These are phyloP conservation scores for Sanguinoderma infundibulare DNA, from an alignment of 1,284 basidiomycete genomes.

Conservation along the genomic window DNA sequence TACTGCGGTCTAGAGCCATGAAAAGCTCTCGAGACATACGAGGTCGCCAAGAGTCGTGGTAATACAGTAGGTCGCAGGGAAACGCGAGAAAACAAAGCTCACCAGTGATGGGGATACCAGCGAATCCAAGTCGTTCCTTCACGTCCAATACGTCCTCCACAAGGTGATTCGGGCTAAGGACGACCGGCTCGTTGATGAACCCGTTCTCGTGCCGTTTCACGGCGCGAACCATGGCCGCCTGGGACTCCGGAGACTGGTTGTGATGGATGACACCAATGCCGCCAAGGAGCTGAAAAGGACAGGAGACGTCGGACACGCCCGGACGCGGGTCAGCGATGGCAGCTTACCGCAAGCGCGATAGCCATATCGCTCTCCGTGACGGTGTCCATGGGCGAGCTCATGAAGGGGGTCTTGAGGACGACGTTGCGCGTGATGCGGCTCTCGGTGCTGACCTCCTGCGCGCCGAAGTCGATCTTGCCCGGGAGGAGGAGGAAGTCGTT, in stretches of 20 bases:
- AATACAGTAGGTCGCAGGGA: no score
- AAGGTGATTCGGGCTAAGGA: constrained; percentile 76
- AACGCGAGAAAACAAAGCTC: constrained; percentile 41
- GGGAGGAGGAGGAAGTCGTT: constrained; percentile 94
- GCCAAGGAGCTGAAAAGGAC: constrained; percentile 74
- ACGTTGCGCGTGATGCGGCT: constrained; percentile 92
- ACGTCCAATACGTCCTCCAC: constrained; percentile 94
- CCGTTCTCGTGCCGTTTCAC: constrained; percentile 99
- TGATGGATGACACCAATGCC: constrained; percentile 99
- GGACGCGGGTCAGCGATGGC: constrained; percentile 12
- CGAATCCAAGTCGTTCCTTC: constrained; percentile 93
- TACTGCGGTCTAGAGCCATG: neutral
- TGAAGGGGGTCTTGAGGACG: constrained; percentile 92
- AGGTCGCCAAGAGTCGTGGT: no score
- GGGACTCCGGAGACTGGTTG: constrained; percentile 88
- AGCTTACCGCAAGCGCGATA: constrained; percentile 87
- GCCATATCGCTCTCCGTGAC: constrained; percentile 99
- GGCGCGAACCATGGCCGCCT: constrained; percentile 96
- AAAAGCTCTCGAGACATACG: no score
- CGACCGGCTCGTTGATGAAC: constrained; percentile 96
- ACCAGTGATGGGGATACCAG: constrained; percentile 98
- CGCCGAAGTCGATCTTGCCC: constrained; percentile 96
- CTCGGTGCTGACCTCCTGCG: constrained; percentile 83
- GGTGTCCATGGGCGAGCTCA: constrained; percentile 99
- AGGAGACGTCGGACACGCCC: constrained; percentile 28